Evolutionary conservation across 805 yeast species (phyloP).

Genomic region (Myxozyma neglecta): DNA sequence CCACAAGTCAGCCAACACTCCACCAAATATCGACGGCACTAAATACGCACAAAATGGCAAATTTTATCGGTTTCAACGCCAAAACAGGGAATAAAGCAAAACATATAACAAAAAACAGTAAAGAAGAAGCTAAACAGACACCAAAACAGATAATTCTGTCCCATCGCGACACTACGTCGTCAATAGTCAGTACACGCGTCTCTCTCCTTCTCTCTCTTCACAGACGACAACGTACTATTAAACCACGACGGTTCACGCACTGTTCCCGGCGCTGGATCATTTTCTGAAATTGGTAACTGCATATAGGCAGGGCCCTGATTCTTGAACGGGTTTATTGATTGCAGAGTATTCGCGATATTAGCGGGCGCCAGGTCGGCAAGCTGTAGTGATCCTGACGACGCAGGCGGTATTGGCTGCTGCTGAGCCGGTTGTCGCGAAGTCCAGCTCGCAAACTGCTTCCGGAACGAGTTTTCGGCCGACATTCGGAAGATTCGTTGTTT

Average conservation of each 20-base stretch:
- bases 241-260: constrained; percentile 71
- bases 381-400: constrained; percentile 1
- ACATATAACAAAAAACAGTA: constrained; percentile 79
- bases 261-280: constrained; percentile 46
- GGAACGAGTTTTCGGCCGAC: constrained; percentile 27
- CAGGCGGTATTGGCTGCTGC: constrained; percentile 14
- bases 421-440: constrained; percentile 16
- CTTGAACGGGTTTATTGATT: constrained; percentile 26
- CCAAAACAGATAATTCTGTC: constrained; percentile 79
- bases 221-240: constrained; percentile 36
- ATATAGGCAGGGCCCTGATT: constrained; percentile 44
- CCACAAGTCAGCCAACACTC: not conserved
- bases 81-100: constrained; percentile 84
- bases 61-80: constrained; percentile 85
- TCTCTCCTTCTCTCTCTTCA: no score
- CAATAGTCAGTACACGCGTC: not conserved
- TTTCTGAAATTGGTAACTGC: constrained; percentile 63
- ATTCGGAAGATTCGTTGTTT: not conserved
- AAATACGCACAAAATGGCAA: constrained; percentile 51
- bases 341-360: constrained; percentile 14
- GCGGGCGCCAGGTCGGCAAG: constrained; percentile 22
- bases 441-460: constrained; percentile 30
- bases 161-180: constrained; percentile 56
- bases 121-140: constrained; percentile 71
- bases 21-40: not conserved